Conservation (phyloP, 495 filamentous ascomycete genomes). For the Geoglossum glabrum region DNA sequence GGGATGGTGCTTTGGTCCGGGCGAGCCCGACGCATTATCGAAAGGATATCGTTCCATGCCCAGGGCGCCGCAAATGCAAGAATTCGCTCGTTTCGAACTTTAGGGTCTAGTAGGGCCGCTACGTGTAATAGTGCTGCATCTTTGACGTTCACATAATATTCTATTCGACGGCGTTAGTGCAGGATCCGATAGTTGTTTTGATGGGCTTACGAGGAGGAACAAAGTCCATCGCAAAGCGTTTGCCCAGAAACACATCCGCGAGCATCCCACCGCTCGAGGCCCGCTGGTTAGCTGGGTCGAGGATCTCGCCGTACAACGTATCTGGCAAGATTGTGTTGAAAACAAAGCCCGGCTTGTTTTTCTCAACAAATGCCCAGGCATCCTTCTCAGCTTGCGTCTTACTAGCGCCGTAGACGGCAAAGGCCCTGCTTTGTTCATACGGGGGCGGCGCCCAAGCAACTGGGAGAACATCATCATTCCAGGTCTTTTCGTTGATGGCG, state of each 20-base stretch:
- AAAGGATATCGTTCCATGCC: constrained; percentile 21
- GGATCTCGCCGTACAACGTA: constrained; percentile 5
- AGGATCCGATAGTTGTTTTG: not conserved
- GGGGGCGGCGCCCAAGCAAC: constrained; percentile 24
- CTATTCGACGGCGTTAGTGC: not conserved
- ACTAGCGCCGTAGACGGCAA: constrained; percentile 28
- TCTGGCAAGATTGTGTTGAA: constrained; percentile 32
- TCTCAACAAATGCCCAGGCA: constrained; percentile 30
- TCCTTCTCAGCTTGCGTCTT: constrained; percentile 33
- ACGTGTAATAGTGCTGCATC: constrained; percentile 29
- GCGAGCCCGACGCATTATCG: constrained; percentile 15
- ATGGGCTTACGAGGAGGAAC: not conserved
- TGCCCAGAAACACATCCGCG: not conserved
- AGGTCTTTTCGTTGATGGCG: constrained; percentile 21
- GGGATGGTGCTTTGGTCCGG: constrained; percentile 18
- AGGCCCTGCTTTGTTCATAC: constrained; percentile 13
- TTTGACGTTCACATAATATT: constrained; percentile 24
- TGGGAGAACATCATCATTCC: constrained; percentile 27
- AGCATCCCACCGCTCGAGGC: not conserved
- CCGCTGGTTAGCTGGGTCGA: constrained; percentile 3
- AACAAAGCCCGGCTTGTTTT: constrained; percentile 25
- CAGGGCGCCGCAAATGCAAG: constrained; percentile 23
- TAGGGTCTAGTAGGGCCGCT: constrained; percentile 20
- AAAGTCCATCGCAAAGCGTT: not conserved
- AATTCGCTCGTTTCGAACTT: constrained; percentile 24